Conservation (phyloP, 106 monocot genomes). For the Dactylorhiza incarnata region DNA sequence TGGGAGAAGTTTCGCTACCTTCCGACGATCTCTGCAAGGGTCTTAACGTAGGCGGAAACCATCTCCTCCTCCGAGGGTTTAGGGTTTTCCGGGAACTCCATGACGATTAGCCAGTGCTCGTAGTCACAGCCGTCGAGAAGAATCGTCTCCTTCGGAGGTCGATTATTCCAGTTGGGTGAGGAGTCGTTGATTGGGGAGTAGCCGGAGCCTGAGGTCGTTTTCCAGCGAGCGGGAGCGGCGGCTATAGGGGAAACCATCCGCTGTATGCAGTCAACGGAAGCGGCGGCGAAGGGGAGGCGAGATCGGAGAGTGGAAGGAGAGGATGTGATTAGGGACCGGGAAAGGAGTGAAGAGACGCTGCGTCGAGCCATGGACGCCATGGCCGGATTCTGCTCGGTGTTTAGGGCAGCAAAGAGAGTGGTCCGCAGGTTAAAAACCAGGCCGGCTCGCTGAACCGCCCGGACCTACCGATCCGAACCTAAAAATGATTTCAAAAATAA, state of each 20-base stretch:
- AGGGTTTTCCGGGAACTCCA: conserved; percentile 77
- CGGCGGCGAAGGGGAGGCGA: conserved; percentile 5
- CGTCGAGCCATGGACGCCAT: conserved; percentile 41
- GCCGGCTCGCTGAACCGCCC: no score
- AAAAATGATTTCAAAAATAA: no score
- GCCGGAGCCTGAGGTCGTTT: conserved; percentile 66
- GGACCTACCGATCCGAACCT: no score
- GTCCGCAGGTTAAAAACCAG: no score
- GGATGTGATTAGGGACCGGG: conserved; percentile 3
- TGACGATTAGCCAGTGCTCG: conserved; percentile 96
- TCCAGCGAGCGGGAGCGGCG: conserved; percentile 22
- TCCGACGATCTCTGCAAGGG: conserved; percentile 71
- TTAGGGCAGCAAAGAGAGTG: not conserved
- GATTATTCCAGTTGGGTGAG: conserved; percentile 82
- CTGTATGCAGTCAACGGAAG: conserved; percentile 3
- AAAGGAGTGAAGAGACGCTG: conserved; percentile 28
- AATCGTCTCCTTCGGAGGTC: conserved; percentile 94
- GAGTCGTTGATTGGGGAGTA: conserved; percentile 90
- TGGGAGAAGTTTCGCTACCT: conserved; percentile 27
- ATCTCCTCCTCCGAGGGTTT: conserved; percentile 91
- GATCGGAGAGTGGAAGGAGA: conserved; percentile 4
- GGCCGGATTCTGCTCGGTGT: not conserved
- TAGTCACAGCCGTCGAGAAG: conserved; percentile 97
- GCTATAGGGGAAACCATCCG: not conserved
- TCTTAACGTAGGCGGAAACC: conserved; percentile 79